Evolutionary conservation across 2,329 filamentous ascomycete genomes (phyloP).

Genomic region (Piedraia hortae): DNA sequence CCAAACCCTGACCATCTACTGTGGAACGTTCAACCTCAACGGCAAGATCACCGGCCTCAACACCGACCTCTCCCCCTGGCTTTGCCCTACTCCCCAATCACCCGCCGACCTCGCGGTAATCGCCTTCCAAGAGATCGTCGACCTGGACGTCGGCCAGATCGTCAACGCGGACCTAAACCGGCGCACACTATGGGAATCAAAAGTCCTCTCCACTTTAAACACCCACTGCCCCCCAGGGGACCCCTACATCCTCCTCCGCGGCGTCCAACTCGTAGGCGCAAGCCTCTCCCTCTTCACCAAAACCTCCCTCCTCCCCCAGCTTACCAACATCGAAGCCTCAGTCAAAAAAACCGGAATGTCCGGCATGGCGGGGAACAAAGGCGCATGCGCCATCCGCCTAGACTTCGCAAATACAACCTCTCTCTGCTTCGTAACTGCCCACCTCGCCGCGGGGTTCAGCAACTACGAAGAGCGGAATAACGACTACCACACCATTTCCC

Average conservation of each 20-base stretch:
- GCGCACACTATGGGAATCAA: constrained; percentile 62
- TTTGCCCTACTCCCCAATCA: constrained; percentile 35
- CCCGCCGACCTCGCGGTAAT: constrained; percentile 61
- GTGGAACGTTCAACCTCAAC: constrained; percentile 87
- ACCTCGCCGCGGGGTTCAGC: constrained; percentile 81
- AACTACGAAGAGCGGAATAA: constrained; percentile 92
- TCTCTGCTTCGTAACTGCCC: constrained; percentile 85
- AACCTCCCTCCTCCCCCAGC: constrained; percentile 43
- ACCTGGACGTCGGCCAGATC: constrained; percentile 88
- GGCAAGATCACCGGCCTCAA: constrained; percentile 53
- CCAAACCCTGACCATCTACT: constrained; percentile 57
- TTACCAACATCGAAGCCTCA: constrained; percentile 91
- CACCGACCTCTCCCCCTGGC: constrained; percentile 61
- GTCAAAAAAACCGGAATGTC: constrained; percentile 91
- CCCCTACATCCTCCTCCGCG: constrained; percentile 68
- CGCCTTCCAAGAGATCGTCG: constrained; percentile 96
- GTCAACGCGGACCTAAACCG: constrained; percentile 89
- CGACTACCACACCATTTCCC: constrained; percentile 71
- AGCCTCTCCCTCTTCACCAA: constrained; percentile 80
- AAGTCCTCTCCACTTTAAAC: constrained; percentile 56
- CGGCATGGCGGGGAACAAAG: constrained; percentile 94
- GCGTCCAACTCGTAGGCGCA: constrained; percentile 81
- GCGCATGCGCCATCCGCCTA: constrained; percentile 83
- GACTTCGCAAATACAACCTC: constrained; percentile 83
- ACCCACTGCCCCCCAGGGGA: constrained; percentile 37